Percentiles rank a stretch among this genome's conserved stretches.
Evolutionary conservation across 208 protist genomes (phyloP).

Genomic region (Leishmania martiniquensis): DNA sequence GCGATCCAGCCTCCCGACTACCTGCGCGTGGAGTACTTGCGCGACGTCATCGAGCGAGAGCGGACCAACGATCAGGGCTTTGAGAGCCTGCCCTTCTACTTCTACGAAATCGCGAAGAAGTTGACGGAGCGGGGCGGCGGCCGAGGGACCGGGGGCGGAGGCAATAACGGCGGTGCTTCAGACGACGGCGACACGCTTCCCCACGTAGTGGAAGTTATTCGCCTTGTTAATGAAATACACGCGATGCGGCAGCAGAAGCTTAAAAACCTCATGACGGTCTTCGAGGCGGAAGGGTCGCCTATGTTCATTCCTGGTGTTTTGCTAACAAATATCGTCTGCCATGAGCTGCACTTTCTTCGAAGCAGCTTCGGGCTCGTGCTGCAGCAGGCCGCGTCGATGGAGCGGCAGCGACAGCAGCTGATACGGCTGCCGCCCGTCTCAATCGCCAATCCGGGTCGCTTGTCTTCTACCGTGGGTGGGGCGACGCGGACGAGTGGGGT

Average conservation of each 20-base stretch:
- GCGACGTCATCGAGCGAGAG: slow-evolving; percentile 63
- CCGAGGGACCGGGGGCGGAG: background rate
- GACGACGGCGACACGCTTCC: slow-evolving; percentile 60
- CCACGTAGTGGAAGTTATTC: slow-evolving; percentile 66
- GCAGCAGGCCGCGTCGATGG: slow-evolving; percentile 70
- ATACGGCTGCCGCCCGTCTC: slow-evolving; percentile 30
- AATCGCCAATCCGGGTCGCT: slow-evolving; percentile 3
- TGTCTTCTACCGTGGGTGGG: slow-evolving; percentile 11
- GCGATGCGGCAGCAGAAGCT: slow-evolving; percentile 80
- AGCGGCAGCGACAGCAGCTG: slow-evolving; percentile 41
- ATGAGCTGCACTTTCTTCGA: slow-evolving; percentile 83
- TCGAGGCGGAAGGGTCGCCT: slow-evolving; percentile 72
- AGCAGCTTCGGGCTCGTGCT: slow-evolving; percentile 76
- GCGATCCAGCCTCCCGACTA: slow-evolving; percentile 64
- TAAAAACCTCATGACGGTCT: slow-evolving; percentile 77
- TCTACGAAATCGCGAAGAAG: slow-evolving; percentile 85
- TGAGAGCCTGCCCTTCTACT: slow-evolving; percentile 84
- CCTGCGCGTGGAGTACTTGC: slow-evolving; percentile 56
- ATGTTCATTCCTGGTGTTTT: slow-evolving; percentile 87
- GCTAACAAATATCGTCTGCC: slow-evolving; percentile 85
- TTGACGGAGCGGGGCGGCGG: slow-evolving; percentile 36
- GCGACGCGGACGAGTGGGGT: slow-evolving; percentile 3
- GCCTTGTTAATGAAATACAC: slow-evolving; percentile 77
- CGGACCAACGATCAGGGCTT: slow-evolving; percentile 70
- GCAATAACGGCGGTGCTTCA: slow-evolving; percentile 13